phyloP scores from a whole-genome alignment of 768 basidiomycete genomes.

The Cyclocybe aegerita region DNA sequence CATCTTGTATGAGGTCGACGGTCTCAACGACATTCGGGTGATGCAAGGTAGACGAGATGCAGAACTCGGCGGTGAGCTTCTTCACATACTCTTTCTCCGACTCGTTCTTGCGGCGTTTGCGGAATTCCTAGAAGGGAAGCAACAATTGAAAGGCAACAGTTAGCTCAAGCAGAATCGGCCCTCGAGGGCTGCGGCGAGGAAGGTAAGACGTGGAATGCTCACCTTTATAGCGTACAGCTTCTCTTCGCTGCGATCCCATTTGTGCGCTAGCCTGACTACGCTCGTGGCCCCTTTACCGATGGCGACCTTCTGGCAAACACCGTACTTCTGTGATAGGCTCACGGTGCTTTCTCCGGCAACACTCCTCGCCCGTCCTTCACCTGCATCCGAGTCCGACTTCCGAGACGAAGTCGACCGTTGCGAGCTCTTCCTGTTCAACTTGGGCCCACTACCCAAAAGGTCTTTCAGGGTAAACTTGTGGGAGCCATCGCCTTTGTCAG shows the following conservation, averaged over 20 bases:
- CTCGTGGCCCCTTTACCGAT: constrained; percentile 99
- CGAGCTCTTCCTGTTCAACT: constrained; percentile 66
- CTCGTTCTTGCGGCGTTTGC: constrained; percentile 97
- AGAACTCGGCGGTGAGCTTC: constrained; percentile 99
- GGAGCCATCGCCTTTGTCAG: constrained; percentile 49
- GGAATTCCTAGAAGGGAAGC: constrained; percentile 73
- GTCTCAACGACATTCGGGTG: constrained; percentile 97
- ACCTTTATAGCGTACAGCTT: constrained; percentile 99
- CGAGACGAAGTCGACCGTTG: constrained; percentile 64
- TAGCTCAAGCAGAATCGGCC: neutral
- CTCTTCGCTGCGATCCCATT: constrained; percentile 97
- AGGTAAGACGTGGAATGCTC: constrained; percentile 20
- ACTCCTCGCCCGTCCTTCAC: constrained; percentile 34
- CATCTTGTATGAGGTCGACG: constrained; percentile 98
- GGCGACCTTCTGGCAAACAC: constrained; percentile 93
- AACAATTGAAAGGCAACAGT: constrained; percentile 2
- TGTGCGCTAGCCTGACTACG: constrained; percentile 94
- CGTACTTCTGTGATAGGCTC: constrained; percentile 84
- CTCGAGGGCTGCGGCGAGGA: constrained; percentile 1
- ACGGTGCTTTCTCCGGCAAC: constrained; percentile 42
- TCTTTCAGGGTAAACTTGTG: constrained; percentile 86
- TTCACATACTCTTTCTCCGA: constrained; percentile 99
- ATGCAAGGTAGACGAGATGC: constrained; percentile 94
- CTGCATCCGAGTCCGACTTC: constrained; percentile 67
- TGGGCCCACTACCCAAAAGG: constrained; percentile 71